These are phyloP conservation scores for Amylocarpus encephaloides DNA, from an alignment of 2,329 filamentous ascomycete genomes.

Conservation along the genomic window DNA sequence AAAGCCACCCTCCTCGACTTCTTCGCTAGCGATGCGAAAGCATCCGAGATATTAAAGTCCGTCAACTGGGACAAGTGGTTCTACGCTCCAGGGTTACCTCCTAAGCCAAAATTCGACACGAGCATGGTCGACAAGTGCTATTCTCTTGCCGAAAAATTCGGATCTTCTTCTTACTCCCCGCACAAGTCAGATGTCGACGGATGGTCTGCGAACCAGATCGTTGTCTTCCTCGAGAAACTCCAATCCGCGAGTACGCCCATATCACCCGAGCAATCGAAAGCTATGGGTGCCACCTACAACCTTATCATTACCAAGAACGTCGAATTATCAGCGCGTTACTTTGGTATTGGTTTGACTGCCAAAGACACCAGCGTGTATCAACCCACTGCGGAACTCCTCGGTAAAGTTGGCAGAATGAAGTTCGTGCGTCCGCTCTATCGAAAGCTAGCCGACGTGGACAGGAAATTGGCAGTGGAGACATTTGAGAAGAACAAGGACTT, in stretches of 20 bases:
- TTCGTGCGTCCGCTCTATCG: conserved; percentile 85
- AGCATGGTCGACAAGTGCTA: conserved; percentile 82
- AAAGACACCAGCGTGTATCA: conserved; percentile 63
- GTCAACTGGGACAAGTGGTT: conserved; percentile 91
- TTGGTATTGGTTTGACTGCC: conserved; percentile 70
- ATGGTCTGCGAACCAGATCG: conserved; percentile 80
- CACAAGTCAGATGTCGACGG: conserved; percentile 59
- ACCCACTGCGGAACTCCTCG: conserved; percentile 68
- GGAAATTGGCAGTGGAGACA: conserved; percentile 67
- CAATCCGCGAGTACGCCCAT: conserved; percentile 62
- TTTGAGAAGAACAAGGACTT: conserved; percentile 86
- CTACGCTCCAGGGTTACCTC: conserved; percentile 80
- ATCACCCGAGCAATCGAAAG: conserved; percentile 55
- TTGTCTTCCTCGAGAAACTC: conserved; percentile 82
- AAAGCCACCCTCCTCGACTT: conserved; percentile 81
- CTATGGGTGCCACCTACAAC: conserved; percentile 70
- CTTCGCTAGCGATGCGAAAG: conserved; percentile 63
- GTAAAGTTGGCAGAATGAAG: conserved; percentile 89
- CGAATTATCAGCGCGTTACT: conserved; percentile 77
- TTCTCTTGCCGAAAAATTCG: conserved; percentile 74
- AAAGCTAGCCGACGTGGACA: conserved; percentile 67
- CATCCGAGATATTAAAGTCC: conserved; percentile 54
- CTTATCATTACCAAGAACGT: conserved; percentile 74
- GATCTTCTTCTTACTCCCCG: conserved; percentile 58
- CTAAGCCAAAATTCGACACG: conserved; percentile 88